Base-by-base conservation (phyloP, 2,329 filamentous ascomycete species). In the Fusarium pseudograminearum region DNA sequence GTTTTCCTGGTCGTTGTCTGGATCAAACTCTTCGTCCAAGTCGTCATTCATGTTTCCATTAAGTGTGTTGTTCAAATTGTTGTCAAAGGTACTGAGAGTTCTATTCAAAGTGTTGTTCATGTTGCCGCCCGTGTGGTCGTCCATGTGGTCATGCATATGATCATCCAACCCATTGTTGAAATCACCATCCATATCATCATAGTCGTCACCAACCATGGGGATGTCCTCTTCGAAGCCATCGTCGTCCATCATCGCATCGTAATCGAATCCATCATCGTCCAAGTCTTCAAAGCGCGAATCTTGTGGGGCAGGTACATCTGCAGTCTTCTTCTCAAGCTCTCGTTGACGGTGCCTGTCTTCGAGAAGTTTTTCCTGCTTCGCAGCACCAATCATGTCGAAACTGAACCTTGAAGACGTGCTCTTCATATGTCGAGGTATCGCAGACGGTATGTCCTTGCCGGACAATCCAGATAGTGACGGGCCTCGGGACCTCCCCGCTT, bases 321-420 rank as follows among this genome's bases (percentile, higher is more conserved):
- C 78, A 7, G 81, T 81, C 64, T 87, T 83, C 73, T 86, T 90
- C 61, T 90, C 89, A 31, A 89, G 81, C 65, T 90, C 87, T 56
- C 89, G 87, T 69, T 91, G 86, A 18, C 90, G 84, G 76, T 93
- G 91, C 48, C 89, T 86, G 71, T 93, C 92, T 77, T 93, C 93
- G 41, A 94, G 81, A 38, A 91, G 77, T 77, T 89, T 91, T 77
- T 91, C 89, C 73, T 90, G 85, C 62, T 87, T 86, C 16, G 91
- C 91, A 8, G 88, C 88, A 7, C 90, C 90, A 18, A 90, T 87
- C 84, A 94, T 92, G 74, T 94, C 92, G 74, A 95, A 95, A 73
- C 92, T 94, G 76, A 95, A 94, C 16, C 92, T 84, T 0, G 91
- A 93, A 0, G 92, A 92, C 14, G 90, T 92, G 76, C 91, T 94